A percentile compares a stretch with the other conserved stretches of the same genome.
Evolutionary conservation across 2,329 filamentous ascomycete genomes (phyloP).

Genomic region (Sporothrix pseudoabietina): DNA sequence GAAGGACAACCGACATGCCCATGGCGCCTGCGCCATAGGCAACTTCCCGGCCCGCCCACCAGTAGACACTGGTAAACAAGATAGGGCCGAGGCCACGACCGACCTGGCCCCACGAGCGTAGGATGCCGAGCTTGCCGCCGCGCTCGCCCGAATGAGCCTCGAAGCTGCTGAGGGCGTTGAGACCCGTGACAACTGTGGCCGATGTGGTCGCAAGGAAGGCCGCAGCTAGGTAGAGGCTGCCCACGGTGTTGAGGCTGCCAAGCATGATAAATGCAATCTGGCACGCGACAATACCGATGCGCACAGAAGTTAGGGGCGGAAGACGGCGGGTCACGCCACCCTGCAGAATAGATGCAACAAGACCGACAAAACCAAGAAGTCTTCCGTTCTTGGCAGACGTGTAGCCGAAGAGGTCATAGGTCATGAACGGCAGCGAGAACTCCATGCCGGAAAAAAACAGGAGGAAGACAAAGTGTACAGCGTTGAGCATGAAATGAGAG

Average conservation of each 20-base stretch:
- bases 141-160: conserved; percentile 79
- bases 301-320: conserved; percentile 77
- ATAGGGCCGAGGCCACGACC: conserved; percentile 85
- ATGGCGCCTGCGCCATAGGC: conserved; percentile 81
- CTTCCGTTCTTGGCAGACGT: conserved; percentile 77
- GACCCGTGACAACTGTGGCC: conserved; percentile 88
- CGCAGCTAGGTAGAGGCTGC: conserved; percentile 77
- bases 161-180: conserved; percentile 90
- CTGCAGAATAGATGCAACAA: conserved; percentile 89
- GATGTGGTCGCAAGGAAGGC: conserved; percentile 85
- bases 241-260: conserved; percentile 66
- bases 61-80: conserved; percentile 92
- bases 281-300: conserved; percentile 76
- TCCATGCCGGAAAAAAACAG: conserved; percentile 99
- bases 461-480: conserved; percentile 85
- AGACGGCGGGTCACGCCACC: conserved; percentile 86
- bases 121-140: conserved; percentile 81
- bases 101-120: conserved; percentile 81
- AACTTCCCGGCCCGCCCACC: conserved; percentile 90
- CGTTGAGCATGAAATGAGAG: conserved; percentile 78
- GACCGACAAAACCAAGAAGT: conserved; percentile 85
- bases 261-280: conserved; percentile 80
- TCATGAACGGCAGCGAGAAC: conserved; percentile 96
- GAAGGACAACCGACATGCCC: conserved; percentile 75
- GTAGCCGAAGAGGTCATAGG: conserved; percentile 88